phyloP scores from a whole-genome alignment of 2,329 filamentous ascomycete genomes.

The Botrytis tulipae region DNA sequence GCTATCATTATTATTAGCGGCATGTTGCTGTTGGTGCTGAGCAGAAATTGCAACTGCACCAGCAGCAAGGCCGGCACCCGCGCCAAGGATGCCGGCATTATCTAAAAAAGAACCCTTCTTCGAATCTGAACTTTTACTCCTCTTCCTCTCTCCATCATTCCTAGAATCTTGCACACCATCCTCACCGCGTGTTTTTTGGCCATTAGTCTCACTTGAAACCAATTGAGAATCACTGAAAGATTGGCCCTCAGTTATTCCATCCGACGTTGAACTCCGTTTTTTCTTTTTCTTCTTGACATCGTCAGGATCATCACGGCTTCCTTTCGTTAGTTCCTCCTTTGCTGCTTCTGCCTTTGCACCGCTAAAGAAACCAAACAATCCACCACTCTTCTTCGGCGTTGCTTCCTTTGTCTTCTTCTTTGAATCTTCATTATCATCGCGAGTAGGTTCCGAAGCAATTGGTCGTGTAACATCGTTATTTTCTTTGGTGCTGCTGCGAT shows the following conservation, averaged over 20 bases:
- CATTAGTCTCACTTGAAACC: conserved; percentile 30
- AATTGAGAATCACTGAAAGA: conserved; percentile 32
- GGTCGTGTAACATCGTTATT: conserved; percentile 51
- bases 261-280: conserved; percentile 36
- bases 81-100: conserved; percentile 69
- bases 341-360: conserved; percentile 40
- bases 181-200: conserved; percentile 28
- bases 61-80: conserved; percentile 63
- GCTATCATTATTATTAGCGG: conserved; percentile 36
- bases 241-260: conserved; percentile 29
- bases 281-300: conserved; percentile 37
- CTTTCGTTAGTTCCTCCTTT: conserved; percentile 32
- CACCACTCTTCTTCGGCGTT: conserved; percentile 42
- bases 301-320: conserved; percentile 33
- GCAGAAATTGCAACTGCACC: conserved; percentile 42
- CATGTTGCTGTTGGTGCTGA: conserved; percentile 39
- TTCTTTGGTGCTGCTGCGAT: conserved; percentile 44
- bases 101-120: conserved; percentile 65
- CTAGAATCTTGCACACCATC: conserved; percentile 27
- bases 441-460: conserved; percentile 44
- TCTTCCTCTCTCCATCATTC: conserved; percentile 35
- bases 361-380: conserved; percentile 45
- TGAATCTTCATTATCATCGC: conserved; percentile 38
- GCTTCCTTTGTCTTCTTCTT: conserved; percentile 42
- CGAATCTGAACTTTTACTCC: conserved; percentile 33